Conservation (phyloP, 331 rosid genomes). For the Malus hybrid region DNA sequence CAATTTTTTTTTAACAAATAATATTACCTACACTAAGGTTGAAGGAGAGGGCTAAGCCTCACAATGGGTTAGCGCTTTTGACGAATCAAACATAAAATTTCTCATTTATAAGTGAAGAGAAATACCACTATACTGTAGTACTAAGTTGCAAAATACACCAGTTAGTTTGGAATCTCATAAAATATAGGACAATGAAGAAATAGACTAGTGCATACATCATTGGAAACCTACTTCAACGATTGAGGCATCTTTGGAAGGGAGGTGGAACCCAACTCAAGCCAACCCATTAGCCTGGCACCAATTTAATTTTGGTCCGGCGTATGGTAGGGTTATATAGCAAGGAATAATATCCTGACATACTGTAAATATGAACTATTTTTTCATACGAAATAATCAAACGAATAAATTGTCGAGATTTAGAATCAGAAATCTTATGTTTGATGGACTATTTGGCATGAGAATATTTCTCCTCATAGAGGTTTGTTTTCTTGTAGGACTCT, state of each 20-base stretch:
- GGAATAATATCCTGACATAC: not conserved
- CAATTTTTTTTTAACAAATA: not conserved
- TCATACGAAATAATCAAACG: not conserved
- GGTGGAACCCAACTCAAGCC: not conserved
- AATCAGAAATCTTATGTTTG: too few relatives aligned
- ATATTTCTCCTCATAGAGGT: too few relatives aligned
- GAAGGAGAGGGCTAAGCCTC: too few relatives aligned
- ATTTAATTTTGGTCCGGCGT: too few relatives aligned
- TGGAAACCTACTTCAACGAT: not conserved
- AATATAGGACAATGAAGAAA: not conserved
- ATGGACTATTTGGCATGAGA: too few relatives aligned
- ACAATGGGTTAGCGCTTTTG: accelerated
- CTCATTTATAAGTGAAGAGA: too few relatives aligned
- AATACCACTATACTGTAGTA: accelerated
- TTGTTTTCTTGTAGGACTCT: too few relatives aligned
- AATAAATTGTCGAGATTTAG: too few relatives aligned
- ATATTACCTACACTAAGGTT: too few relatives aligned
- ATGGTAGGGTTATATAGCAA: too few relatives aligned
- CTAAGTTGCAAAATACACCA: not conserved
- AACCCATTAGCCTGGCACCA: not conserved
- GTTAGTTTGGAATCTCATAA: not conserved
- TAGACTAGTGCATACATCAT: not conserved
- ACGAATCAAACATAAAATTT: too few relatives aligned
- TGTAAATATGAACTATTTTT: too few relatives aligned
- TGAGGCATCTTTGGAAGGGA: not conserved